Percentiles rank a stretch among this genome's conserved stretches.
These are phyloP conservation scores for Trametes villosa DNA, from an alignment of 768 basidiomycete genomes.

Conservation along the genomic window DNA sequence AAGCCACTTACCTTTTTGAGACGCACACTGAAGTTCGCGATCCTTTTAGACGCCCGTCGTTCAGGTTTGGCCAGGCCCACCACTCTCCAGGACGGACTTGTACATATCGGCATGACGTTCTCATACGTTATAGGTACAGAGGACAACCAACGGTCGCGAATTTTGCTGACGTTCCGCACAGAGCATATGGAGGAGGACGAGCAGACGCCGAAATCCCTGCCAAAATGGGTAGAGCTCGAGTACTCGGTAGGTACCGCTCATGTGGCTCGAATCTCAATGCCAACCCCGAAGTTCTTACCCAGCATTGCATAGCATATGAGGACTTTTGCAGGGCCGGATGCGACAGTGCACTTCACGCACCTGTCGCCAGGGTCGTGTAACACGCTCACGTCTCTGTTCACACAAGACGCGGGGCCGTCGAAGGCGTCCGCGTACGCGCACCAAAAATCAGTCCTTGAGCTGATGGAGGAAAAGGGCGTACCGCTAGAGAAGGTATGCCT, in stretches of 20 bases:
- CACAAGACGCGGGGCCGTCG: constrained; percentile 15
- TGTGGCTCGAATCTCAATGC: constrained; percentile 26
- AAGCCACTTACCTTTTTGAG: not conserved
- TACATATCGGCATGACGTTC: constrained; percentile 31
- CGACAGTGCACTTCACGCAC: constrained; percentile 81
- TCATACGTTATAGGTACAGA: constrained; percentile 34
- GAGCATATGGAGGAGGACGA: constrained; percentile 98
- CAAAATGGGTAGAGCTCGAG: constrained; percentile 93
- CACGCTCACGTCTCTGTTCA: constrained; percentile 49
- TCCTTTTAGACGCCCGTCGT: not conserved
- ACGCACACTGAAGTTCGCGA: not conserved
- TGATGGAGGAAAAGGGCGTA: constrained; percentile 53
- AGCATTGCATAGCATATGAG: constrained; percentile 73
- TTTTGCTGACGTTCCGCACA: constrained; percentile 31
- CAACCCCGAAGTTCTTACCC: not conserved
- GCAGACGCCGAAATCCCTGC: constrained; percentile 65
- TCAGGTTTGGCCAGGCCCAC: not conserved
- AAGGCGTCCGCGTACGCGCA: constrained; percentile 51
- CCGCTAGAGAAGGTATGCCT: constrained; percentile 75
- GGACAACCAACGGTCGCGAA: not conserved
- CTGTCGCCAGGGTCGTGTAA: constrained; percentile 73
- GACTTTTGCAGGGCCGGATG: constrained; percentile 64
- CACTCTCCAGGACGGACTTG: too few species aligned
- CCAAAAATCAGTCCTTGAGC: constrained; percentile 55
- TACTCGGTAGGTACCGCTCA: constrained; percentile 58